These are phyloP conservation scores for Salmacisia buchloeana DNA, from an alignment of 1,284 basidiomycete genomes.

Conservation along the genomic window DNA sequence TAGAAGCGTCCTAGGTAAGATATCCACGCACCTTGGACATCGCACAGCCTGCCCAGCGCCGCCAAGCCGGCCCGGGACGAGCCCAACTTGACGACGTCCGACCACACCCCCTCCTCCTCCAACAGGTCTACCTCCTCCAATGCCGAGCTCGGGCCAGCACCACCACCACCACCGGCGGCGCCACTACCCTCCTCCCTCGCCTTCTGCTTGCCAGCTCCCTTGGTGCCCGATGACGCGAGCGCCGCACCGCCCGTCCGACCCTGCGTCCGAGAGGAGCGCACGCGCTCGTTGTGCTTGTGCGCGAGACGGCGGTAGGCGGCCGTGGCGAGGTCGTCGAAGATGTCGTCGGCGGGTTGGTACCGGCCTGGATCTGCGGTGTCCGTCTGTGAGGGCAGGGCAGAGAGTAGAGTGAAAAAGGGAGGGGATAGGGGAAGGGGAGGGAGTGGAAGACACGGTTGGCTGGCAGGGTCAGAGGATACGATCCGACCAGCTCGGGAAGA, in stretches of 20 bases:
- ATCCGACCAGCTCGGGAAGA: background rate
- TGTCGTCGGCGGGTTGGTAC: slow-evolving; percentile 4
- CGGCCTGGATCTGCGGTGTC: background rate
- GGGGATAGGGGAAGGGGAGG: background rate
- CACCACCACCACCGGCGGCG: background rate
- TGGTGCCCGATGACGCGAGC: background rate
- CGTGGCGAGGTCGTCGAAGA: slow-evolving; percentile 6
- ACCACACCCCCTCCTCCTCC: slow-evolving; percentile 19
- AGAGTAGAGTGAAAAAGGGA: background rate
- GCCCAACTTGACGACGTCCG: slow-evolving; percentile 19
- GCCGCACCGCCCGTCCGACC: too few relatives aligned
- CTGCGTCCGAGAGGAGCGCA: background rate
- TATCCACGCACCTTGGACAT: slow-evolving; percentile 20
- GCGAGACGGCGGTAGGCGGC: slow-evolving; percentile 4
- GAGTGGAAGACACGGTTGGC: background rate
- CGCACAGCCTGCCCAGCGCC: slow-evolving; percentile 15
- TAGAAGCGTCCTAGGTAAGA: background rate
- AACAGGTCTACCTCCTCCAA: background rate
- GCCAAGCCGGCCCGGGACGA: slow-evolving; percentile 6
- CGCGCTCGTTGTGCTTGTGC: slow-evolving; percentile 8
- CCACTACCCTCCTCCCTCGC: background rate
- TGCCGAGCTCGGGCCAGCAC: too few relatives aligned
- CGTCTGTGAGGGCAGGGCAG: background rate
- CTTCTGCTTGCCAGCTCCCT: background rate
- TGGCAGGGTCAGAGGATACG: background rate